Evolutionary conservation across 768 basidiomycete genomes (phyloP).

Genomic region (Lactarius deliciosus): DNA sequence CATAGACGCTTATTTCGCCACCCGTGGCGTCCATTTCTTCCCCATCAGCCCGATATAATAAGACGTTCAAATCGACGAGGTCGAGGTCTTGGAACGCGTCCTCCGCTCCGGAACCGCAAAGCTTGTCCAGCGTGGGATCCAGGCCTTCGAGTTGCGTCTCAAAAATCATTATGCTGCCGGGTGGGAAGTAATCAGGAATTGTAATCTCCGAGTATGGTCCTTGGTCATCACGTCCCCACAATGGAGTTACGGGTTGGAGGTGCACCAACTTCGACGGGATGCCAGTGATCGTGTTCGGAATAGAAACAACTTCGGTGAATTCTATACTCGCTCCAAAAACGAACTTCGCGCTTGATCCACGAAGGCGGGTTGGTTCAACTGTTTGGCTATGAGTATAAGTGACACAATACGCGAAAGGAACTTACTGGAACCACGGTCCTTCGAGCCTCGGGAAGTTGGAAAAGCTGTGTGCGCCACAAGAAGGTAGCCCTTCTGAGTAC

Average conservation of each 20-base stretch:
- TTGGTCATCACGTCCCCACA: conserved; percentile 60
- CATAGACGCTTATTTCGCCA: conserved; percentile 80
- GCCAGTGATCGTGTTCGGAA: conserved; percentile 60
- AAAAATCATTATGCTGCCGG: conserved; percentile 92
- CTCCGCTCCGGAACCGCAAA: conserved; percentile 69
- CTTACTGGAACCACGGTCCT: conserved; percentile 79
- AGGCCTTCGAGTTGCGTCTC: conserved; percentile 78
- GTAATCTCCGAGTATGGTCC: conserved; percentile 75
- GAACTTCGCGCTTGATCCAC: conserved; percentile 75
- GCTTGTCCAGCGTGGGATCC: conserved; percentile 66
- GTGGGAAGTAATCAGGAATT: conserved; percentile 90
- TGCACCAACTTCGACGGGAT: conserved; percentile 68
- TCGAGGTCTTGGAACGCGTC: conserved; percentile 72
- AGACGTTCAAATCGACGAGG: conserved; percentile 84
- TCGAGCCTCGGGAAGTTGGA: conserved; percentile 59
- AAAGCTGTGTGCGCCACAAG: conserved; percentile 93
- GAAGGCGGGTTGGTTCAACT: conserved; percentile 87
- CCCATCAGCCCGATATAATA: conserved; percentile 82
- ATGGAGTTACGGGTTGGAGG: conserved; percentile 56
- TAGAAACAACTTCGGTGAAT: conserved; percentile 56
- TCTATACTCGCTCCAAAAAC: conserved; percentile 76
- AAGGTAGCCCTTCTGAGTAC: conserved; percentile 87
- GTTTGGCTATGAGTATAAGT: conserved; percentile 7
- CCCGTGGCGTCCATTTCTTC: conserved; percentile 90
- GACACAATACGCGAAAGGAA: conserved; percentile 19